Percentiles rank a stretch among this genome's conserved stretches.
These are phyloP conservation scores for Apiospora pterosperma DNA, from an alignment of 2,329 filamentous ascomycete genomes.

Conservation along the genomic window DNA sequence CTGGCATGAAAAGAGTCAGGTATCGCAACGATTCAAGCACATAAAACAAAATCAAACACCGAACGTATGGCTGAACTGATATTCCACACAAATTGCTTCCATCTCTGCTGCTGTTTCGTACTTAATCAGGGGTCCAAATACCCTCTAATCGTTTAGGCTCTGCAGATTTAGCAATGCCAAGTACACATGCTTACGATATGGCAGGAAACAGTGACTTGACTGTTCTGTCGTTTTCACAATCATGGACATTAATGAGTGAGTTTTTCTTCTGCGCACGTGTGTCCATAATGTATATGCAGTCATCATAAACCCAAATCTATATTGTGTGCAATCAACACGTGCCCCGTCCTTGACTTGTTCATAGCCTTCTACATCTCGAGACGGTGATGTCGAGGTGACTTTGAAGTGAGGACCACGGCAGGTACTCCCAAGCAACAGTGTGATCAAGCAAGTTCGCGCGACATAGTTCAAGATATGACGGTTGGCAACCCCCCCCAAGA, in stretches of 20 bases:
- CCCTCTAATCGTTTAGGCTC: neutral
- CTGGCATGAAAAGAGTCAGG: neutral
- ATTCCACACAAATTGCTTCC: neutral
- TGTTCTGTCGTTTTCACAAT: neutral
- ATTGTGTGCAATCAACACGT: neutral
- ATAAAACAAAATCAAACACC: neutral
- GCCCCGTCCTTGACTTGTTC: neutral
- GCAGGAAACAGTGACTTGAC: neutral
- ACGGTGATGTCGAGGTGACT: neutral
- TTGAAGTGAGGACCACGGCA: neutral
- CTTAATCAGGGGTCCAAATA: neutral
- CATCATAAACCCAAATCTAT: neutral
- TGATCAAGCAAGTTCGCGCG: neutral
- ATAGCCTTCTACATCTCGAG: neutral
- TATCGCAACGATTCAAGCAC: neutral
- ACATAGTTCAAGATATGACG: neutral
- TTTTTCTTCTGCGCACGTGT: neutral
- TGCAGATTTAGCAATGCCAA: neutral
- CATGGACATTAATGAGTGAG: neutral
- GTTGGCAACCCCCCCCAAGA: neutral
- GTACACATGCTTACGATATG: neutral
- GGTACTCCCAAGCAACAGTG: neutral
- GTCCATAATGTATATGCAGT: neutral
- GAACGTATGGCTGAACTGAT: neutral
- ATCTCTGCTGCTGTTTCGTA: neutral